Evolutionary conservation across 2,329 filamentous ascomycete species (phyloP).

Genomic region (Paracamarosporium sp.): DNA sequence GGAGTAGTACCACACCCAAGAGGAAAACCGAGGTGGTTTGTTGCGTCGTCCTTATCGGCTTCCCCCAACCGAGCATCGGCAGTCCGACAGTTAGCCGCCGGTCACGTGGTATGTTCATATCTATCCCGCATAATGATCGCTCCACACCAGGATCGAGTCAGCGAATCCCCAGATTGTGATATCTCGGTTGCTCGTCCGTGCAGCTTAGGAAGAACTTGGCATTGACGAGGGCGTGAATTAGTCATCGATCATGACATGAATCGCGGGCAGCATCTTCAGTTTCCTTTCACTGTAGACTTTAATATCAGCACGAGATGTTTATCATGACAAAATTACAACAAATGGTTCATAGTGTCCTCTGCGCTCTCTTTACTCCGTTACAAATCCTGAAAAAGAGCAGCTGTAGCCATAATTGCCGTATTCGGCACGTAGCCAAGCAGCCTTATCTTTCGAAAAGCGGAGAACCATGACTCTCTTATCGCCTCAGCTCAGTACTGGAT

Average conservation of each 20-base stretch:
- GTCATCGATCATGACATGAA: too few species aligned
- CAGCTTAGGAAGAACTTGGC: background rate
- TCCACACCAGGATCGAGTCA: background rate
- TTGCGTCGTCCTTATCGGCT: constrained; percentile 4
- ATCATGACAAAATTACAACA: background rate
- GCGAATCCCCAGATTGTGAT: background rate
- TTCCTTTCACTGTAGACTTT: background rate
- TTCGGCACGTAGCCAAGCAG: background rate
- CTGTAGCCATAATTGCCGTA: background rate
- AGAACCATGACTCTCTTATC: constrained; percentile 1
- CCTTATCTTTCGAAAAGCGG: background rate
- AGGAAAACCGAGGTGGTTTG: constrained; percentile 4
- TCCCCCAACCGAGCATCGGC: background rate
- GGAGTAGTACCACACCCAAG: background rate
- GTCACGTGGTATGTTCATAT: background rate
- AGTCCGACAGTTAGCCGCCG: background rate
- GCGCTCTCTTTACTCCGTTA: background rate
- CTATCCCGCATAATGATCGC: background rate
- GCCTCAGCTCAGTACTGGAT: background rate
- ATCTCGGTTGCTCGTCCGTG: background rate
- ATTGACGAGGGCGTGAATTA: background rate
- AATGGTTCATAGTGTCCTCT: too few species aligned
- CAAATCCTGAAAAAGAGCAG: background rate
- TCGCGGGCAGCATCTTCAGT: too few species aligned
- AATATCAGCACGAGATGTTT: background rate